Base-by-base conservation (phyloP, 306 rosid species). In the Aeschynomene evenia region DNA sequence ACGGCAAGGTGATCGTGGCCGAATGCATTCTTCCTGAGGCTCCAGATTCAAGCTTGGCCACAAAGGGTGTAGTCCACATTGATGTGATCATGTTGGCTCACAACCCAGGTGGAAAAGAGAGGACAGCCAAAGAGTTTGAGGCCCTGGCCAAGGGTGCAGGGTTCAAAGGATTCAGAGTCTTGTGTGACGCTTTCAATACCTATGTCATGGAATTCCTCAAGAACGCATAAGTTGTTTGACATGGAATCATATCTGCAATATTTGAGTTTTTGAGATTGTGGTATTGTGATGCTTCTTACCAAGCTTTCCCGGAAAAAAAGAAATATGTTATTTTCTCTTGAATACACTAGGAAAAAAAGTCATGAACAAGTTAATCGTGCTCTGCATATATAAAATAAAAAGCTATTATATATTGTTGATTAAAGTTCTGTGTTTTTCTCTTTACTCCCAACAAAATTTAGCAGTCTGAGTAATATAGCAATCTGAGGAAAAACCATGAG, bases 81-180 rank as follows among this genome's bases (percentile, higher is more conserved):
- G 99, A 94, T 39, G 83, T 89, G 22, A 81, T 94, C 77, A 94
- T 94, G 99, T 71, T 91, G 80, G 96, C 96, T 75, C 84, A 91
- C 33, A 89, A 80, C 70, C 95, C 92, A 0, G 97, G 97, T n/a
- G 99, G 99, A 4, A 94, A 88, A 79, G 97, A 94, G 73, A 88
- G 99, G 60, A 94, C 99, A 16, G 81, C 82, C 80, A 59, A 84
- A 40, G 99, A 94, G 79, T 94, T 89, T 52, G 80, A 85, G 78
- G 91, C 80, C 26, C 72, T 91, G 75, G 96, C 92, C 5, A 89
- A 80, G 55, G 89, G 83, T 1, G 85, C 97, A 12, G 97, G 97
- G 10, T 91, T 94, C 77, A 74, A 81, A 68, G 99, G 83, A 20
- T 82, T 94, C 81, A 69, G 34, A 23, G 88, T 94, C 2, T 13